Conservation (phyloP, 1,284 basidiomycete genomes). For the Ustilago crameri region DNA sequence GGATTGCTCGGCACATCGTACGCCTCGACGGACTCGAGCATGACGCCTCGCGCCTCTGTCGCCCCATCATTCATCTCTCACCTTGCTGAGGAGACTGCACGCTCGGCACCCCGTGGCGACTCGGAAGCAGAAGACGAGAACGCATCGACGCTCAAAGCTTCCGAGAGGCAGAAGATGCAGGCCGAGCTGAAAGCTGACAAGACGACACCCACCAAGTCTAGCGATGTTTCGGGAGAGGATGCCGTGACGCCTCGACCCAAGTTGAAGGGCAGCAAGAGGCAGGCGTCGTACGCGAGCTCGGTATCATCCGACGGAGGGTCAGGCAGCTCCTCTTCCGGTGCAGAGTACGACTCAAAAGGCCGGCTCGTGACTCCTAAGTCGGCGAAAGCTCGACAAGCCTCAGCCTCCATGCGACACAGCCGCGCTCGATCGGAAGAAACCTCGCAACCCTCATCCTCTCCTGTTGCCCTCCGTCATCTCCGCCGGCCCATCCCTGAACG, state of each 20-base stretch:
- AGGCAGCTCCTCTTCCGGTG: conserved; percentile 28
- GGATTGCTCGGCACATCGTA: conserved; percentile 27
- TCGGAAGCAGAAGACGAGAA: conserved; percentile 25
- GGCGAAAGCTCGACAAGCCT: conserved; percentile 19
- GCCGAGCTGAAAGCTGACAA: conserved; percentile 18
- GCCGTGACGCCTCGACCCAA: conserved; percentile 24
- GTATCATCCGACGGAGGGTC: conserved; percentile 29
- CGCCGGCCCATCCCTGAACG: conserved; percentile 11
- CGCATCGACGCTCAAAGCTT: conserved; percentile 46
- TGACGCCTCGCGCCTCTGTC: conserved; percentile 42
- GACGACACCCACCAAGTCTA: conserved; percentile 26
- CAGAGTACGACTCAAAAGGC: conserved; percentile 30
- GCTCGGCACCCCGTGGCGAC: conserved; percentile 3
- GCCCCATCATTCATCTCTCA: conserved; percentile 5
- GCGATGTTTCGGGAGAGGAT: not conserved
- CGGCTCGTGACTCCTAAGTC: conserved; percentile 11
- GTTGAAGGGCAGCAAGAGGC: conserved; percentile 13
- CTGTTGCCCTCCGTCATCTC: conserved; percentile 12
- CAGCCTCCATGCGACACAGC: conserved; percentile 13
- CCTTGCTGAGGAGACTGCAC: conserved; percentile 3
- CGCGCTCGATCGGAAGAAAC: conserved; percentile 32
- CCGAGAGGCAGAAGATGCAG: conserved; percentile 44
- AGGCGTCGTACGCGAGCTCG: conserved; percentile 30
- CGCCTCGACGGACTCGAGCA: conserved; percentile 50
- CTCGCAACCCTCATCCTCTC: conserved; percentile 7